A percentile compares a stretch with the other conserved stretches of the same genome.
Conservation (phyloP, 495 filamentous ascomycete species). For the Aspergillus kassunensis region DNA sequence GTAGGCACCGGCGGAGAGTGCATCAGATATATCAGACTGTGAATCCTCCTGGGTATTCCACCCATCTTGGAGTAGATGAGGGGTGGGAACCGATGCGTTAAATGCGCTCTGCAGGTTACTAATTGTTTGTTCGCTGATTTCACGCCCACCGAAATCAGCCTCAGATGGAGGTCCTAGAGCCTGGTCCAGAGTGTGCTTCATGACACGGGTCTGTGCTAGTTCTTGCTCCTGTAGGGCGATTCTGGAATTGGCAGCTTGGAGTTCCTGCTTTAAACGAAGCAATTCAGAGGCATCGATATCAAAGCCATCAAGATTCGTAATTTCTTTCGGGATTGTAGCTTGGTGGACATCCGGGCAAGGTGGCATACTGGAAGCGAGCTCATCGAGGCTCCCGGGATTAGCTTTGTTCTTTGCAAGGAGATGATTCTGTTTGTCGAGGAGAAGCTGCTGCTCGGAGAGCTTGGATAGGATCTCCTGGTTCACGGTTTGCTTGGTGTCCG, state of each 20-base stretch:
- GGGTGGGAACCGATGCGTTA: constrained; percentile 49
- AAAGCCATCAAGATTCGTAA: constrained; percentile 11
- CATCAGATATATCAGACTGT: constrained; percentile 60
- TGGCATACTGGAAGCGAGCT: constrained; percentile 48
- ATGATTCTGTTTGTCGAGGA: constrained; percentile 53
- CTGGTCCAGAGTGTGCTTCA: constrained; percentile 71
- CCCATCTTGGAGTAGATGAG: constrained; percentile 50
- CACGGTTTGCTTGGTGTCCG: constrained; percentile 17
- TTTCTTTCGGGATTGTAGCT: constrained; percentile 34
- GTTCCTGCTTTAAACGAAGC: constrained; percentile 61
- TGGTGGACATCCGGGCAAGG: constrained; percentile 51
- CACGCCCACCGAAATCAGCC: constrained; percentile 46
- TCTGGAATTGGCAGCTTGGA: constrained; percentile 72
- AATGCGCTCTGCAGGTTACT: constrained; percentile 50
- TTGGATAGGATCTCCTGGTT: constrained; percentile 47
- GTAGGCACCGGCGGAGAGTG: constrained; percentile 55
- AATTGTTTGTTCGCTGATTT: constrained; percentile 52
- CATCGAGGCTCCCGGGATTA: constrained; percentile 24
- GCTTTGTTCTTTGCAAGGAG: constrained; percentile 35
- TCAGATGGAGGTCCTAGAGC: constrained; percentile 61
- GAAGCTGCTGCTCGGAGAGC: constrained; percentile 61
- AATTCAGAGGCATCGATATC: constrained; percentile 45
- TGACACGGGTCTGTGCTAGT: constrained; percentile 70
- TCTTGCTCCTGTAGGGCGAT: constrained; percentile 83
- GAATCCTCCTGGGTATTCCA: constrained; percentile 67